Evolutionary conservation across 2,329 filamentous ascomycete species (phyloP), one percentile per base, ranked within the genome.

Genomic region (Penicillium sp.): DNA sequence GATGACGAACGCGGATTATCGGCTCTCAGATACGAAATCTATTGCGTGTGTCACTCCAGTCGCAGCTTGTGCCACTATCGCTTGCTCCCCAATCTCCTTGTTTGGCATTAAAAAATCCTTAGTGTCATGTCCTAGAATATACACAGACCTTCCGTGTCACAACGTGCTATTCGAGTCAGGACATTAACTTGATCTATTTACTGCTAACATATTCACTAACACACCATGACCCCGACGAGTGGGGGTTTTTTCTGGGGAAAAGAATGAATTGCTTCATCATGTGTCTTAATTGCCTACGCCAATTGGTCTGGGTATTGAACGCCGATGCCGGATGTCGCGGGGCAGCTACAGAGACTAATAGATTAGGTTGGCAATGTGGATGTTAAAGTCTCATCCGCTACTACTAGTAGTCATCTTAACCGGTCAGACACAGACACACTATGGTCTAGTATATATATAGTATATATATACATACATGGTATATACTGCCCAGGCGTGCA

Each of bases 1-100:
- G 42, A 45, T 45, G 42, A 45, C 42, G 42, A 45, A 31, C 42
- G 28, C 26, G 26, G 42, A n/a, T 24, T 45, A 45, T 45, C 42
- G 10, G 26, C 16, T 19, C 23, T 43, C 16, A 45, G 42, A 45
- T 45, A 45, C 42, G 26, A 31, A 45, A 45, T 19, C 26, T 31
- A 26, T 16, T 43, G 23, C 16, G 39, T 21, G 42, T 45, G 42
- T 45, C 42, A 45, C 42, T 21, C 42, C 42, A 31, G 42, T 45
- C 42, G 42, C 26, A 14, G 26, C 28, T 45, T 19, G 42, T 45
- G 42, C 42, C 42, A 45, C 42, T 45, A 45, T 45, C 42, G 42
- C 39, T 18, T 16, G 14, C 13, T 43, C 39, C 23, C 23, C 3
- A 10, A 11, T 6, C 5, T 8, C 39, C 39, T 19, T 21, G 14